These are phyloP conservation scores for Spizellomyces punctatus DNA, from an alignment of 192 early-diverging fungal species.

Conservation along the genomic window DNA sequence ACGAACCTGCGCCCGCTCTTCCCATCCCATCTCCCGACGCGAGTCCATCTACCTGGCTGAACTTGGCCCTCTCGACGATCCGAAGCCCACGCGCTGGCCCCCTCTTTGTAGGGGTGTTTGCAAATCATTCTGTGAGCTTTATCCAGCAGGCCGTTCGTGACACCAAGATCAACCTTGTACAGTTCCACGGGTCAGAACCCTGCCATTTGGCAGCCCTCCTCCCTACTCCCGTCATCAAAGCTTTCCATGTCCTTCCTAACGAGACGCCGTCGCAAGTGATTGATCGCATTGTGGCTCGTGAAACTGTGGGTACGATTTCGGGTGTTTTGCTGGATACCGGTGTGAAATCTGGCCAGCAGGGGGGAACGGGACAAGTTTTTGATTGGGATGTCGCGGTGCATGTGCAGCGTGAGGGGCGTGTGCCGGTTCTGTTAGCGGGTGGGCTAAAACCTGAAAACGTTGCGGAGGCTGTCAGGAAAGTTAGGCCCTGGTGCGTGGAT, in stretches of 20 bases:
- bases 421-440: constrained; percentile 88
- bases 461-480: constrained; percentile 63
- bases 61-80: neutral
- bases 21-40: constrained; percentile 4
- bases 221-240: constrained; percentile 86
- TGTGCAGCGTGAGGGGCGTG: constrained; percentile 44
- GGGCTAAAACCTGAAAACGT: constrained; percentile 88
- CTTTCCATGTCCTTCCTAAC: constrained; percentile 73
- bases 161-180: constrained; percentile 85
- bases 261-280: constrained; percentile 47
- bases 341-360: constrained; percentile 54
- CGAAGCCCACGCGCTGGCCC: constrained; percentile 50
- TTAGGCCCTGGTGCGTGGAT: constrained; percentile 86
- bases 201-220: constrained; percentile 66
- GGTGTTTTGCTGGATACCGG: constrained; percentile 53
- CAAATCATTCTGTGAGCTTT: constrained; percentile 77
- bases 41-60: constrained; percentile 1
- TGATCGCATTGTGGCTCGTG: neutral
- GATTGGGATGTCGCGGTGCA: constrained; percentile 80
- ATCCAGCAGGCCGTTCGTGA: constrained; percentile 66
- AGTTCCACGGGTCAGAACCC: constrained; percentile 88
- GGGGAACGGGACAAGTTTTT: constrained; percentile 83
- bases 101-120: constrained; percentile 91
- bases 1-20: neutral
- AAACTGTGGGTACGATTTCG: constrained; percentile 20